Conservation (phyloP, 192 early-diverging fungal genomes). For the Backusella mclennaniae region DNA sequence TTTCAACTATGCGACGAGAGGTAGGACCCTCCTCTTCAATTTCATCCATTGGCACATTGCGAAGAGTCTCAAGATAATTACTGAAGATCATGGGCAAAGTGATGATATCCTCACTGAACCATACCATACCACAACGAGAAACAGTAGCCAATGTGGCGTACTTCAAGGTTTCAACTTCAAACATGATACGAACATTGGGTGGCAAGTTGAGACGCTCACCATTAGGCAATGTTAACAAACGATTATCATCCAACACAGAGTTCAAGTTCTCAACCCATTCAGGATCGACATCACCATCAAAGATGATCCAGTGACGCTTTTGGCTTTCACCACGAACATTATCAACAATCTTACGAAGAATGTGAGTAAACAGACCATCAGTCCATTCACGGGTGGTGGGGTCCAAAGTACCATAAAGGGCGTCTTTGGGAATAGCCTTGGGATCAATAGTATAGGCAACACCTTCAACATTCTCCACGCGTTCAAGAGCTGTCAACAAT, state of each 20-base stretch:
- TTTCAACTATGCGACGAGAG: slow-evolving; percentile 38
- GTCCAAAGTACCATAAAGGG: slow-evolving; percentile 94
- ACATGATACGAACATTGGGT: slow-evolving; percentile 96
- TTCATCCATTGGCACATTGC: slow-evolving; percentile 74
- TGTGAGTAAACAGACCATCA: slow-evolving; percentile 97
- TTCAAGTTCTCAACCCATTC: slow-evolving; percentile 99
- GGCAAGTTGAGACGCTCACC: slow-evolving; percentile 96
- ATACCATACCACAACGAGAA: slow-evolving; percentile 99
- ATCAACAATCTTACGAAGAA: slow-evolving; percentile 96
- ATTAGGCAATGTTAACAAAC: slow-evolving; percentile 94
- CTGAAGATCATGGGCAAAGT: slow-evolving; percentile 72
- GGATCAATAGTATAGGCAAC: slow-evolving; percentile 95
- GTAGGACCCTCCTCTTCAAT: slow-evolving; percentile 64
- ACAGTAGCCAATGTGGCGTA: slow-evolving; percentile 99
- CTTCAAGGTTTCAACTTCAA: slow-evolving; percentile 98
- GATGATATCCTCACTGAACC: slow-evolving; percentile 95
- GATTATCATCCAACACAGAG: slow-evolving; percentile 97
- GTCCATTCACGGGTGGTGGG: slow-evolving; percentile 99
- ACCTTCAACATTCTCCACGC: slow-evolving; percentile 88
- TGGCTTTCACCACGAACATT: slow-evolving; percentile 94
- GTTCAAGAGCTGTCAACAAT: slow-evolving; percentile 84
- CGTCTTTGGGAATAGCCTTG: slow-evolving; percentile 97
- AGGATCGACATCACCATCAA: slow-evolving; percentile 99
- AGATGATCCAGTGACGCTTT: slow-evolving; percentile 99
- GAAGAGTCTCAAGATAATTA: slow-evolving; percentile 82